phyloP scores from a whole-genome alignment of 75 land plant species.

The Pseudotsuga menziesii region DNA sequence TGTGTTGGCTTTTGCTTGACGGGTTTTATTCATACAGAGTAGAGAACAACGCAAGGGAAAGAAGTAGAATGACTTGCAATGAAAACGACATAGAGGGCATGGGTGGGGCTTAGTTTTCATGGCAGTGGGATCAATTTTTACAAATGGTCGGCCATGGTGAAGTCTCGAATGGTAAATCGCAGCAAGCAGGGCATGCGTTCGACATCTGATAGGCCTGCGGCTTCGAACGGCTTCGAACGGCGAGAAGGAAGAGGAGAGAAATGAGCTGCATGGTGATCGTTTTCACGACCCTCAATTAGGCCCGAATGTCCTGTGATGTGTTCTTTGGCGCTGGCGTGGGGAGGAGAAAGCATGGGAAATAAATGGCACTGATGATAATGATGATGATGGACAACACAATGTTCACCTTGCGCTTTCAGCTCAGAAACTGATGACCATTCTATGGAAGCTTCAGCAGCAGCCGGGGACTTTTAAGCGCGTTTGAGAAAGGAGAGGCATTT shows the following conservation, averaged over 20 bases:
- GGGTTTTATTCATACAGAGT: too few species aligned
- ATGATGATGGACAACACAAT: not conserved
- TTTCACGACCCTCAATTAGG: too few species aligned
- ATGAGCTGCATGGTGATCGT: too few species aligned
- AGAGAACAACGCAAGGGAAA: too few species aligned
- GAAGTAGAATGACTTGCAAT: too few species aligned
- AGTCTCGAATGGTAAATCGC: not conserved
- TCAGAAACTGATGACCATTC: conserved; percentile 63
- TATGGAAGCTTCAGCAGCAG: conserved; percentile 63
- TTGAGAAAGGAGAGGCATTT: too few species aligned
- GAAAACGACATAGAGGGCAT: too few species aligned
- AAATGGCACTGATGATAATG: not conserved
- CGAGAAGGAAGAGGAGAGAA: too few species aligned
- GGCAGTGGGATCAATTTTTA: not conserved
- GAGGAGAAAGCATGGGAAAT: not conserved
- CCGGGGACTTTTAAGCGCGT: conserved; percentile 4
- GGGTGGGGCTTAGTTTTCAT: not conserved
- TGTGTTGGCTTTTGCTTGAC: too few species aligned
- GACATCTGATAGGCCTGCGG: not conserved
- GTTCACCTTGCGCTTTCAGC: not conserved
- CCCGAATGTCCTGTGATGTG: conserved; percentile 15
- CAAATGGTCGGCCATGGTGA: not conserved
- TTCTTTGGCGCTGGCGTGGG: conserved; percentile 16
- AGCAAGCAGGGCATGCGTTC: not conserved
- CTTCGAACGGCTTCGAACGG: too few species aligned